A percentile compares a stretch with the other conserved stretches of the same genome.
These are phyloP conservation scores for Stephanodiscus minutulus DNA, from an alignment of 108 stramenopile genomes.

Conservation along the genomic window DNA sequence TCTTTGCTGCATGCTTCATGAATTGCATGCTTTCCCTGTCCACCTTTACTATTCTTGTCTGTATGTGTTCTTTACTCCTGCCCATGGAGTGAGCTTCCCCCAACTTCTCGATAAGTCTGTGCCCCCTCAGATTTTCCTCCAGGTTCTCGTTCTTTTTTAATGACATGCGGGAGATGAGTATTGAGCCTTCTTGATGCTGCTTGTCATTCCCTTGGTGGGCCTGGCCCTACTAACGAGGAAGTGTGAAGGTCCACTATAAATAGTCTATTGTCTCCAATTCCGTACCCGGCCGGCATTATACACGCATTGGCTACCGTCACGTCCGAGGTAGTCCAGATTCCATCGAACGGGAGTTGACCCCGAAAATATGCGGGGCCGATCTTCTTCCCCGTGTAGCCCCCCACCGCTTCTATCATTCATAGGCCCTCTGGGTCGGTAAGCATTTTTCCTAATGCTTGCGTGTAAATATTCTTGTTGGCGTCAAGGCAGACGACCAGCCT, in stretches of 20 bases:
- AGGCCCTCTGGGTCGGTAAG: background rate
- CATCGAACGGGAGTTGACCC: background rate
- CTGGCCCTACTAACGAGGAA: background rate
- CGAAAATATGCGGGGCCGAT: conserved; percentile 4
- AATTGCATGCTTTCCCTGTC: conserved; percentile 6
- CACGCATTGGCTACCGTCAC: conserved; percentile 1
- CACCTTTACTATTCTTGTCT: background rate
- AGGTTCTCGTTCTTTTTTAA: background rate
- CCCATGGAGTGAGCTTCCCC: background rate
- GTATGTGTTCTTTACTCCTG: background rate
- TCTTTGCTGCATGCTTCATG: conserved; percentile 9
- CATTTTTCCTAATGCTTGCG: background rate
- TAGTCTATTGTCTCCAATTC: conserved; percentile 9
- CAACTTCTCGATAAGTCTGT: background rate
- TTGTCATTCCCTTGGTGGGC: background rate
- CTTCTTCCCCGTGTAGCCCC: background rate
- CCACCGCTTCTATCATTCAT: background rate
- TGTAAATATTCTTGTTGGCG: conserved; percentile 6
- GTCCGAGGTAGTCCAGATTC: background rate
- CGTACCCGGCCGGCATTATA: conserved; percentile 9
- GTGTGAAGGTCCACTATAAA: conserved; percentile 9
- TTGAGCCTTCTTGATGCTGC: background rate
- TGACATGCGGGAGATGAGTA: background rate
- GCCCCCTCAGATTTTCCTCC: background rate
- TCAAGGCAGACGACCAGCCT: background rate